Evolutionary conservation across 805 yeast genomes (phyloP).

Genomic region (Pichia californica): DNA sequence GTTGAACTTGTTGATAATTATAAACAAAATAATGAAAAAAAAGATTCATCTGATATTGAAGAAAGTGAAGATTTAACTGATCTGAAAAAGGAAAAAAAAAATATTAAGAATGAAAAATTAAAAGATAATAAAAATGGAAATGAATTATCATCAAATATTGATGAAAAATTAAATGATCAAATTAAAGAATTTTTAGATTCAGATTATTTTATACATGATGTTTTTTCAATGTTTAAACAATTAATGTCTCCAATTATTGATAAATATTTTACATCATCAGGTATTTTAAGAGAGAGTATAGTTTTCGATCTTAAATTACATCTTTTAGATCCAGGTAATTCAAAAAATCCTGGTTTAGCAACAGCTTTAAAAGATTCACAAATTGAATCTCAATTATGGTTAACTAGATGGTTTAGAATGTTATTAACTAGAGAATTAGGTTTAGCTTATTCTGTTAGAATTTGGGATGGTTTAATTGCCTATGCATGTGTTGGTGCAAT

Average conservation of each 20-base stretch:
- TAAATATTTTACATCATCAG: conserved; percentile 33
- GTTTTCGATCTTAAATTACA: conserved; percentile 41
- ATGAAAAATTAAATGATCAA: conserved; percentile 25
- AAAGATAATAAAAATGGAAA: neutral
- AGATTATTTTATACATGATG: conserved; percentile 26
- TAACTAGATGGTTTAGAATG: conserved; percentile 45
- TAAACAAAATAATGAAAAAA: conserved; percentile 13
- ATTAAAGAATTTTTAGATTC: conserved; percentile 35
- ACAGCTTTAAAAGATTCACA: conserved; percentile 15
- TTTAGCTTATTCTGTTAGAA: conserved; percentile 25
- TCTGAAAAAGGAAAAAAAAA: too few species aligned
- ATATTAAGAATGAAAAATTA: too few species aligned
- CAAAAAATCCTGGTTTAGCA: conserved; percentile 11
- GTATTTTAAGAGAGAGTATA: conserved; percentile 40
- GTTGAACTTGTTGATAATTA: conserved; percentile 30
- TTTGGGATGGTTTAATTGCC: conserved; percentile 46
- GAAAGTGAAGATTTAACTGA: too few species aligned
- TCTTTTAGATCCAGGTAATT: conserved; percentile 33
- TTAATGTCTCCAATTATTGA: conserved; percentile 33
- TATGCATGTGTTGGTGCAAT: conserved; percentile 10
- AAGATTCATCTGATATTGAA: conserved; percentile 8
- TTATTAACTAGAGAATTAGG: conserved; percentile 44
- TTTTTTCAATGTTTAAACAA: conserved; percentile 35
- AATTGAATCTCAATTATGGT: conserved; percentile 48
- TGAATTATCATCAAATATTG: neutral